Evolutionary conservation across 768 basidiomycete genomes (phyloP).

Genomic region (Daedaleopsis nitida): DNA sequence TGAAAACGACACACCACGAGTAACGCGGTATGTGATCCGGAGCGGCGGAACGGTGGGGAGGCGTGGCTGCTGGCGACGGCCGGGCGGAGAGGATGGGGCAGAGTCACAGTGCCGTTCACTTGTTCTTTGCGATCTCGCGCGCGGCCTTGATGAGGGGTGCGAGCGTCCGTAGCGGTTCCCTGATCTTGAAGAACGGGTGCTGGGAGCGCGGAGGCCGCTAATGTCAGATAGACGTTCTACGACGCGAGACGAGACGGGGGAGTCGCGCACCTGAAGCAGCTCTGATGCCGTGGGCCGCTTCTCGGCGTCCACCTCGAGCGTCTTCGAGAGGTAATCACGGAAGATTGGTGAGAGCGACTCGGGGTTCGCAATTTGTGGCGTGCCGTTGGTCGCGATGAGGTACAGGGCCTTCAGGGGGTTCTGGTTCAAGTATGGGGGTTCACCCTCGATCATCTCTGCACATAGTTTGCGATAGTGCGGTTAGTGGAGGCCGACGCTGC

Average conservation of each 20-base stretch:
- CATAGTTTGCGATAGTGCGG: conserved; percentile 2
- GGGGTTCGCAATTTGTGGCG: conserved; percentile 94
- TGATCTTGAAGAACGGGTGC: conserved; percentile 88
- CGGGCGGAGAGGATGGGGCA: too few relatives aligned
- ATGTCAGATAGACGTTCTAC: neutral
- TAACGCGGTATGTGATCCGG: too few relatives aligned
- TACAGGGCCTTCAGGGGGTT: conserved; percentile 97
- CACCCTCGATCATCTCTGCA: conserved; percentile 96
- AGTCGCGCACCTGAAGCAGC: conserved; percentile 61
- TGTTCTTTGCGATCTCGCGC: conserved; percentile 77
- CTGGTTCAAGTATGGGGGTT: conserved; percentile 95
- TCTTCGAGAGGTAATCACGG: conserved; percentile 85
- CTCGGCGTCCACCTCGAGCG: conserved; percentile 93
- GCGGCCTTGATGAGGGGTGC: conserved; percentile 93
- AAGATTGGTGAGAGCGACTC: conserved; percentile 75
- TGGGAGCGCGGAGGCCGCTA: too few relatives aligned
- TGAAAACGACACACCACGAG: too few relatives aligned
- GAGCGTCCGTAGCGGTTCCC: conserved; percentile 84
- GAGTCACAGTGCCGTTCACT: too few relatives aligned
- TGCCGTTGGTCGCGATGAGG: conserved; percentile 97
- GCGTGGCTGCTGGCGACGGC: too few relatives aligned
- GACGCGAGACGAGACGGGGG: neutral
- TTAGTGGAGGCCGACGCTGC: neutral
- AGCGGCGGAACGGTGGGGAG: too few relatives aligned
- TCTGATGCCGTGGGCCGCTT: conserved; percentile 86